Conservation (phyloP, 2,329 filamentous ascomycete genomes). For the Byssochlamys sp. region DNA sequence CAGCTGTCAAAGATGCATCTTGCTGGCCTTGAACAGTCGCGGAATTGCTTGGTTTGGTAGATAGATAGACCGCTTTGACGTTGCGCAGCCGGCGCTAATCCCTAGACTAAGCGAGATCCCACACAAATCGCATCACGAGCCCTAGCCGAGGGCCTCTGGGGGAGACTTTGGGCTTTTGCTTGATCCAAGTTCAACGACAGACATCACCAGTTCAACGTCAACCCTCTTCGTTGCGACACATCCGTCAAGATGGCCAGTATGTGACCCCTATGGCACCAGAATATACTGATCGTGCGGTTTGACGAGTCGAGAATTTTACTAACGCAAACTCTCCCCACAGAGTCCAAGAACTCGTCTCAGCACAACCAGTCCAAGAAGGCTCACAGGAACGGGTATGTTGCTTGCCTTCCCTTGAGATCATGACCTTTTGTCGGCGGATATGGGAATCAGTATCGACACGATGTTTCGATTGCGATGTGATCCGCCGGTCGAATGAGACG, state of each 20-base stretch:
- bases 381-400: conserved; percentile 91
- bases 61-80: conserved; percentile 10
- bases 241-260: conserved; percentile 40
- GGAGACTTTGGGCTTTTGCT: conserved; percentile 18
- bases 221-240: conserved; percentile 30
- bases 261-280: conserved; percentile 12
- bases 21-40: not conserved
- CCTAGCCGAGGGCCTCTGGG: conserved; percentile 23
- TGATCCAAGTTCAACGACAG: conserved; percentile 26
- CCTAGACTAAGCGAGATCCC: conserved; percentile 30
- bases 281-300: not conserved
- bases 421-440: not conserved
- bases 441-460: not conserved
- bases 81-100: conserved; percentile 6
- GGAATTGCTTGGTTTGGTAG: not conserved
- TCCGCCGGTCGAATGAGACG: not conserved
- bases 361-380: conserved; percentile 98
- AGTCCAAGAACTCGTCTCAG: conserved; percentile 99
- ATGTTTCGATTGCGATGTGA: not conserved
- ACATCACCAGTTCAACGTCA: conserved; percentile 23
- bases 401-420: not conserved
- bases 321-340: conserved; percentile 39
- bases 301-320: not conserved
- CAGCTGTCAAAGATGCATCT: not conserved
- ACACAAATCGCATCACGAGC: conserved; percentile 26